Conservation (phyloP, 352 stramenopile species). For the Globisporangium nunn region DNA sequence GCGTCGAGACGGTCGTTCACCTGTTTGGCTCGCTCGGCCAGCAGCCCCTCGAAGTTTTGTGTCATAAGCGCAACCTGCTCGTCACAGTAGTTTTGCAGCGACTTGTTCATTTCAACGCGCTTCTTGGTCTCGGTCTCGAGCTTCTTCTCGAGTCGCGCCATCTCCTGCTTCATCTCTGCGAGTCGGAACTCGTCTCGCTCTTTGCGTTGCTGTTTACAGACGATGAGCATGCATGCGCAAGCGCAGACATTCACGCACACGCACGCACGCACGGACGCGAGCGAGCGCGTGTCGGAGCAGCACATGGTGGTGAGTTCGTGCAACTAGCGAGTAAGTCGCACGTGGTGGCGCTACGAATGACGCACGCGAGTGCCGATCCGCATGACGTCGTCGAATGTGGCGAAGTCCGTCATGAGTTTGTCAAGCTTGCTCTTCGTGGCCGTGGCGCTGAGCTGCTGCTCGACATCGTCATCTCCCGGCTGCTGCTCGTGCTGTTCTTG, state of each 20-base stretch:
- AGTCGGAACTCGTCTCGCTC: slow-evolving; percentile 92
- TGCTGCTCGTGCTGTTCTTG: slow-evolving; percentile 7
- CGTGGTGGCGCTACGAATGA: background rate
- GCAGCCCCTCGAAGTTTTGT: slow-evolving; percentile 61
- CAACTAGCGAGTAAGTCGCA: background rate
- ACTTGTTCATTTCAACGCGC: slow-evolving; percentile 93
- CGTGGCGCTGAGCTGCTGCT: slow-evolving; percentile 42
- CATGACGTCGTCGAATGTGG: slow-evolving; percentile 84
- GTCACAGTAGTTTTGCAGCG: slow-evolving; percentile 86
- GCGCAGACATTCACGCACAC: no score
- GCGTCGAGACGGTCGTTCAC: slow-evolving; percentile 60
- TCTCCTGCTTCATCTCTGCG: slow-evolving; percentile 90
- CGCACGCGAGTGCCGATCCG: slow-evolving; percentile 66
- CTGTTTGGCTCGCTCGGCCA: slow-evolving; percentile 72
- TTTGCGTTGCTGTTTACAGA: slow-evolving; percentile 54
- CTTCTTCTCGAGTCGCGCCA: slow-evolving; percentile 85
- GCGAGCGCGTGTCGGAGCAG: background rate
- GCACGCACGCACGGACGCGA: background rate
- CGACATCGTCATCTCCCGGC: slow-evolving; percentile 4
- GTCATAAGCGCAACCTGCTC: slow-evolving; percentile 87
- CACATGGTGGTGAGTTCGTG: no score
- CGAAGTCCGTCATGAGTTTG: slow-evolving; percentile 82
- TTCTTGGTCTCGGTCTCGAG: slow-evolving; percentile 91
- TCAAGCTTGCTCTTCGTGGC: slow-evolving; percentile 79
- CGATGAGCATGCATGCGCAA: no score